phyloP scores from a whole-genome alignment of 345 rosid genomes.

The Rhodomyrtus tomentosa region DNA sequence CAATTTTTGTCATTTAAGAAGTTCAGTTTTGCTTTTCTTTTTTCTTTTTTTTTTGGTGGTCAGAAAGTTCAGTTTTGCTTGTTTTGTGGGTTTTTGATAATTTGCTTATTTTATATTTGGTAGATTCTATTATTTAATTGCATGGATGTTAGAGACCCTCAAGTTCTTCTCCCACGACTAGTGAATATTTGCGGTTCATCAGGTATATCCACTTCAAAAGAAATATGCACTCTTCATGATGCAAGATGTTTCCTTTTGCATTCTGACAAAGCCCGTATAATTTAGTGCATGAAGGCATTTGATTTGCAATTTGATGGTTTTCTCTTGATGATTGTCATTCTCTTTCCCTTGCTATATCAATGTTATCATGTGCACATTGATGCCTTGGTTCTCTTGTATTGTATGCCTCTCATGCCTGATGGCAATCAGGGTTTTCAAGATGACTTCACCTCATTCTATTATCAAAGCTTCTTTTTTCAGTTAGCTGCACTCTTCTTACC shows the following conservation, averaged over 20 bases:
- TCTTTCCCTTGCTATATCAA: neutral
- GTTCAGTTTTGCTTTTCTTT: neutral
- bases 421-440: neutral
- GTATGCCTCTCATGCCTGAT: neutral
- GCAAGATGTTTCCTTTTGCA: neutral
- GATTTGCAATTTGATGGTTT: neutral
- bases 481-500: neutral
- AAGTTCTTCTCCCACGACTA: conserved; percentile 60
- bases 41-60: neutral
- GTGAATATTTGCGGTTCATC: conserved; percentile 54
- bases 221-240: neutral
- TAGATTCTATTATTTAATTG: conserved; percentile 88
- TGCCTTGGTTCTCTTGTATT: neutral
- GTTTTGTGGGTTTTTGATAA: neutral
- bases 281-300: neutral
- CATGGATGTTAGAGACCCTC: conserved; percentile 85
- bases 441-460: neutral
- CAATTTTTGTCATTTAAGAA: neutral
- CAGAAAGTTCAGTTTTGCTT: neutral
- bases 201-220: conserved; percentile 28
- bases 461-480: neutral
- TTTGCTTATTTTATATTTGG: neutral
- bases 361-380: neutral
- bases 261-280: neutral
- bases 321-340: neutral